Evolutionary conservation across 1,139 yeast genomes (phyloP), one percentile per base, ranked within the genome.

Genomic region (Suhomyces bolitotheri): DNA sequence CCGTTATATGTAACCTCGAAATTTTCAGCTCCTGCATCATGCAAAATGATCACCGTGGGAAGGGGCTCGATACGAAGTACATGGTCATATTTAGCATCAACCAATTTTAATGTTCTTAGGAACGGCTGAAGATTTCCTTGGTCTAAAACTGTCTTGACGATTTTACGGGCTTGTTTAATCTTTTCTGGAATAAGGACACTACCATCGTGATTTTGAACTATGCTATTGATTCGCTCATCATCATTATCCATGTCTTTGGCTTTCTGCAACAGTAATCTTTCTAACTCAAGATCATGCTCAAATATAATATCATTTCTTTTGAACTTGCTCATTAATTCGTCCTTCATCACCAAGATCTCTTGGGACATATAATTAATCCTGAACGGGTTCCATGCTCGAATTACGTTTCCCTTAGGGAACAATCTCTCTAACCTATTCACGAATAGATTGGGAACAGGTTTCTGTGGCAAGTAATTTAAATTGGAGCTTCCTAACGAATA

Each of bases 51-150:
- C 12, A 81, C 64, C n/a, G 76, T 72, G 0, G 98, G 98, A 21
- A 87, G 63, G 1, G 97, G 97, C 32, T 83, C 77, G 36, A 92
- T 57, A 16, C 84, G 71, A 38, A 92, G 66, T 2, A 79, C 65
- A 46, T 80, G 80, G 53, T 87, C 95, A 49, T 75, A 76, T 40
- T 80, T 82, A 64, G 95, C 78, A 24, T 78, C 65, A 1, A 87
- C 67, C 1, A 94, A 83, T 41, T 87, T 74, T 20, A 77, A 64
- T 25, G 70, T 62, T 19, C 69, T 60, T 4, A 79, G 66, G 53
- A 89, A 88, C 12, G 98, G 97, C 29, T 94, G 84, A 34, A 92
- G 57, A 52, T 80, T 84, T 1, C 95, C 95, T 59, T 92, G 98
- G 53, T 88, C 96, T 9, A 92, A 61, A 2, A 92, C 44, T 0